Base-by-base conservation (phyloP, 768 basidiomycete species). In the Sarcodon sp. region DNA sequence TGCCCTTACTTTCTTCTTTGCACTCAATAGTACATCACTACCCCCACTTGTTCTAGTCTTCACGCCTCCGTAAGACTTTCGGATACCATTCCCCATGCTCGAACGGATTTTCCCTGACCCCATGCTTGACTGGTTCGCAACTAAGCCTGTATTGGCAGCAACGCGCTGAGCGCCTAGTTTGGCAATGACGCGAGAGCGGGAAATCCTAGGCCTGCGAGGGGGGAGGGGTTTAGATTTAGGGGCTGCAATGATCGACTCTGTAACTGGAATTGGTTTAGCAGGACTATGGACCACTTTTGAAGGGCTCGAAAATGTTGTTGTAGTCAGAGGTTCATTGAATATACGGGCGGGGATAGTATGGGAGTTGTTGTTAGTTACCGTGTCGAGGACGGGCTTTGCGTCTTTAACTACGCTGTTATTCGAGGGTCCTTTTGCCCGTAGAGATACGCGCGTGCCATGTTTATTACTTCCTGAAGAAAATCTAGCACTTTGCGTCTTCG, bases 121-220 rank as follows among this genome's bases (percentile, higher is more conserved):
- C 3, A 55, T 51, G 38, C 47, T 54, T 7, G 41, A 36, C 1
- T 34, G 18, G 12, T 50, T 48, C 7, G 53, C 56, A 7, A 58
- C 58, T 7, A 50, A 35, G 43, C 59, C 50, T 27, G 61, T 45
- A 6, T 64, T 54, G 18, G 37, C 54, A 2, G 75, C 73, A 11
- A 73, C 76, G 6, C 87, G 77, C 61, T 88, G 82, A 11, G 82
- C 82, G 1, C 80, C 83, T 34, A 88, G 66, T 54, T 72, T 76
- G 0, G 86, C 83, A 41, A 88, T 86, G 36, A 89, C 83, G 51
- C 80, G 82, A 27, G 84, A 85, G 35, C 87, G 76, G 38, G 87
- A 89, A 53, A 89, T 85, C 7, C 85, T 76, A 4, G 87, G 87
- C 58, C 78, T 80, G 49, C 83, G 75, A 7, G 73, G 69, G 27